These are phyloP conservation scores for Epichloe sibirici DNA, from an alignment of 2,329 filamentous ascomycete genomes.

Conservation along the genomic window DNA sequence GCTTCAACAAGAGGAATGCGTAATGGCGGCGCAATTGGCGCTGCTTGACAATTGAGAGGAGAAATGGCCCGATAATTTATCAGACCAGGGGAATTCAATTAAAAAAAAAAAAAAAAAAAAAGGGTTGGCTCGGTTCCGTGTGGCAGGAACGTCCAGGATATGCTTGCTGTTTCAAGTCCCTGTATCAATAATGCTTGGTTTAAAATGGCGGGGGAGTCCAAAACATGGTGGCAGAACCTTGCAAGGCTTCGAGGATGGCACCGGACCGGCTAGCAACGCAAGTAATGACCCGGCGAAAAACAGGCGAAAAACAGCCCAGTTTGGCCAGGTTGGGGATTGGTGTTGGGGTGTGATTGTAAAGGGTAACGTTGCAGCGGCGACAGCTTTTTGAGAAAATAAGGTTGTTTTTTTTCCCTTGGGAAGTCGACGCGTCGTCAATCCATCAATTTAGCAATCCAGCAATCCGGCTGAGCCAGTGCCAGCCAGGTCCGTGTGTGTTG, in stretches of 20 bases:
- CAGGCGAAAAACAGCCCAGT: neutral
- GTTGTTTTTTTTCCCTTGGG: neutral
- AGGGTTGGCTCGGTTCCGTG: constrained; percentile 1
- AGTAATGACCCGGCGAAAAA: neutral
- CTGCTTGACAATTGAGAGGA: neutral
- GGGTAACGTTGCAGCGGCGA: neutral
- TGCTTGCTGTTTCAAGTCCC: constrained; percentile 10
- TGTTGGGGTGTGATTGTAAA: neutral
- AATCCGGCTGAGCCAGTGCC: too few species aligned
- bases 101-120: neutral
- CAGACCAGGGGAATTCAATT: neutral
- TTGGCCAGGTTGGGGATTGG: neutral
- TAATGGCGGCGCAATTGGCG: neutral
- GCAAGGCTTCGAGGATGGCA: neutral
- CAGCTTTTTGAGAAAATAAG: neutral
- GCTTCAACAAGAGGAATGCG: neutral
- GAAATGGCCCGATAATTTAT: neutral
- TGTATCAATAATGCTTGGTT: constrained; percentile 8
- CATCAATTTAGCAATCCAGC: too few species aligned
- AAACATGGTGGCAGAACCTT: constrained; percentile 5
- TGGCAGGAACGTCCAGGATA: constrained; percentile 2
- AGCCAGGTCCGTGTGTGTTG: neutral
- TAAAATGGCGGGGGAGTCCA: constrained; percentile 7
- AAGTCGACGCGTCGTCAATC: too few species aligned
- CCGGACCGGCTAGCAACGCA: neutral